phyloP scores from a whole-genome alignment of 148 eudicot species.

The Chenopodium suecicum region DNA sequence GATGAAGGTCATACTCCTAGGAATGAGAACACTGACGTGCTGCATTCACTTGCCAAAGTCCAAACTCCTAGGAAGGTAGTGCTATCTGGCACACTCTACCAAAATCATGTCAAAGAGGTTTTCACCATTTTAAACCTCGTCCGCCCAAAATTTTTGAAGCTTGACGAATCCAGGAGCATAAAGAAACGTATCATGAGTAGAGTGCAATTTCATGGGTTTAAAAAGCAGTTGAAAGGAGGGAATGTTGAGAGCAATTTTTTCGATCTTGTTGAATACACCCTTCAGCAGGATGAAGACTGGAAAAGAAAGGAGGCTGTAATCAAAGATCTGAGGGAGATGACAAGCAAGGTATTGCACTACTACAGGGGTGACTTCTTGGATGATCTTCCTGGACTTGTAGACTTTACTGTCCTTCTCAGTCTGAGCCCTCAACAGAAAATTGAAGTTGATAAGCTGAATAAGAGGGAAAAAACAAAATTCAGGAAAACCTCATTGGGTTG shows the following conservation, averaged over 20 bases:
- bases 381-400: constrained; percentile 85
- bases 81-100: constrained; percentile 90
- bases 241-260: constrained; percentile 56
- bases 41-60: constrained; percentile 67
- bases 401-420: constrained; percentile 66
- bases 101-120: constrained; percentile 89
- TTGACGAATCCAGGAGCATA: constrained; percentile 52
- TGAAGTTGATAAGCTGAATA: constrained; percentile 53
- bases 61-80: constrained; percentile 90
- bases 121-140: constrained; percentile 84
- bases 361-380: constrained; percentile 86
- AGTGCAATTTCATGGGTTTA: constrained; percentile 42
- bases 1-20: constrained; percentile 97
- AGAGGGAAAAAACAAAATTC: constrained; percentile 47
- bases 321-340: constrained; percentile 80
- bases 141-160: constrained; percentile 67
- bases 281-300: constrained; percentile 63
- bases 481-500: constrained; percentile 61
- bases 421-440: constrained; percentile 53
- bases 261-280: constrained; percentile 70
- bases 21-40: constrained; percentile 74
- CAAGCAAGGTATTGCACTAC: constrained; percentile 74
- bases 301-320: constrained; percentile 64
- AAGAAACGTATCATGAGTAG: constrained; percentile 60
- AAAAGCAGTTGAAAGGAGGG: constrained; percentile 44